Evolutionary conservation across 208 protist genomes (phyloP), one percentile per base, ranked within the genome.

Genomic region (Trypanosoma scelopori): DNA sequence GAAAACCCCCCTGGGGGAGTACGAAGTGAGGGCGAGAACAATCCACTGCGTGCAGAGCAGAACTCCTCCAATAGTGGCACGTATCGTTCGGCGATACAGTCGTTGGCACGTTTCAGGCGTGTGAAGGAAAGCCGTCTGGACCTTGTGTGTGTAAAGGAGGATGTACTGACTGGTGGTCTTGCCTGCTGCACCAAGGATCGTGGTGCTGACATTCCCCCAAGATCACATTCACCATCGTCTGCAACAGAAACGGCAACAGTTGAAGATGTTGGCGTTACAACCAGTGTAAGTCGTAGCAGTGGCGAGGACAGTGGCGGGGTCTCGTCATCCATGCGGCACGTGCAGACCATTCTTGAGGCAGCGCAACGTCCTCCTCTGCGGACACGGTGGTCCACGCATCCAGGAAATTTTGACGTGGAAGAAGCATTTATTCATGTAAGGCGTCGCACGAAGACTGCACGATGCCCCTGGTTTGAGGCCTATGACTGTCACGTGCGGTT

Each of bases 371-470:
- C 70, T 20, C 47, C 69, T 20, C 50, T 63, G 18, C 48, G 74
- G 15, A 89, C 82, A 9, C 42, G 48, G 28, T 85, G 79, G 82
- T 51, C 43, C 28, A 20, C 55, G 39, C 63, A 75, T 18, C 81
- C 87, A 4, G 84, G 84, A n/a, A 93, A 93, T 61, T 74, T 93
- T 58, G 49, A 72, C n/a, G 72, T 93, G 49, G 69, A 81, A 6
- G 87, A 93, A 64, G 73, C 74, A 15, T 91, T 79, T 71, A 81
- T 91, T 62, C 61, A 76, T 37, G 81, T 93, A 1, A 64, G 55
- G 22, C 87, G 87, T 47, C 65, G 77, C 52, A 93, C 87, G 22
- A 69, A 75, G 47, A 85, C 84, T 23, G 74, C 81, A 20, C 69
- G 69, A 6, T 78, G 55, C 48, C 77, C 76, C 51, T 93, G 87